Evolutionary conservation across 2,329 filamentous ascomycete species (phyloP), one percentile per base, ranked within the genome.

Genomic region (Monilinia fructicola): DNA sequence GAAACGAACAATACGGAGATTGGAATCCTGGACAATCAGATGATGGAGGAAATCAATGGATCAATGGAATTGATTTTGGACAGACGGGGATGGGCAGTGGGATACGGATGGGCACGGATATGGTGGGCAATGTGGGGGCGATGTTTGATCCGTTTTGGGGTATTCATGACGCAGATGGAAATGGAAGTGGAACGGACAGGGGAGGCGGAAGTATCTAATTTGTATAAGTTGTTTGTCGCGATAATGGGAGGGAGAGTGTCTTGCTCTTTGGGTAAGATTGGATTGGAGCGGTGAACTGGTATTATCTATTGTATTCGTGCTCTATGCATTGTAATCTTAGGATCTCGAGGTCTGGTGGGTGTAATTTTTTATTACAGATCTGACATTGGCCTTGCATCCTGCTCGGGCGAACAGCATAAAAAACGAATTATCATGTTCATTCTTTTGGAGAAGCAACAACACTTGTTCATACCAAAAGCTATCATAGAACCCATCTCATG

Each of bases 121-220:
- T 54, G 35, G 59, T 62, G 12, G 59, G 59, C 23, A 62, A 38
- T 26, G n/a, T 60, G 0, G 58, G 58, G 4, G 58, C 44, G 1
- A 60, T 60, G 58, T 60, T 62, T 54, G 59, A 54, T 28, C 59
- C 59, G 0, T 62, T 54, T 16, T 62, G 59, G 59, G 59, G 48
- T 3, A 53, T 52, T 14, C 46, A 54, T 62, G 48, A 53, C 42
- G 7, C 46, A 16, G n/a, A 35, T 4, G 11, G 31, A 11, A 28
- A 10, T 62, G 16, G 23, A n/a, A 28, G 35, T 21, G 48, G 35
- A 44, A 46, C 50, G 9, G 50, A 64, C 46, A 38, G 46, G 9
- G 14, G 28, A 23, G 42, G 44, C 50, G 31, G 28, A 38, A 38
- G 3, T 60, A 50, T 60, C 6, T 60, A 48, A 38, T 26, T 50